These are phyloP conservation scores for Amphicarpaea edgeworthii DNA, from an alignment of 306 rosid species.

Conservation along the genomic window DNA sequence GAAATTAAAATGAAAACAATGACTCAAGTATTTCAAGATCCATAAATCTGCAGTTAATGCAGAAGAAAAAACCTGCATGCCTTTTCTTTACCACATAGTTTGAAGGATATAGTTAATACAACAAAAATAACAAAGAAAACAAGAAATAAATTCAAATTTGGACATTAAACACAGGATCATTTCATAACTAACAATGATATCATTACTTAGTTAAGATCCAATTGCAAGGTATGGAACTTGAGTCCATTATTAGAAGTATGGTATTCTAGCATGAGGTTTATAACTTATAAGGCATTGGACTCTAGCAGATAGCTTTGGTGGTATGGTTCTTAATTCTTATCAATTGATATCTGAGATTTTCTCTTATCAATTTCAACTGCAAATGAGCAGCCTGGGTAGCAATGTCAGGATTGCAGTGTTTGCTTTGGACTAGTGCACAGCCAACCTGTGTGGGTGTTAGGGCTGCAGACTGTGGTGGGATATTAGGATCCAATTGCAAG, in stretches of 20 bases:
- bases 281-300: neutral
- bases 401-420: neutral
- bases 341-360: neutral
- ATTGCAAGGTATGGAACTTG: neutral
- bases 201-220: neutral
- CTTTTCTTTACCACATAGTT: conserved; percentile 29
- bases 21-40: conserved; percentile 35
- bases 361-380: neutral
- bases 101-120: conserved; percentile 8
- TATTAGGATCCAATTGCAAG: neutral
- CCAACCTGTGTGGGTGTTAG: neutral
- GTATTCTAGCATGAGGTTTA: neutral
- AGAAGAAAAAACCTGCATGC: conserved; percentile 32
- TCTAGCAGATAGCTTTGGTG: neutral
- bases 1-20: conserved; percentile 49
- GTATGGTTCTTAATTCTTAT: neutral
- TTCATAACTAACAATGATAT: conserved; percentile 8
- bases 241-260: neutral
- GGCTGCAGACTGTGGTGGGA: neutral
- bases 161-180: conserved; percentile 13
- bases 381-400: neutral
- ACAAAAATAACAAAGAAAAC: conserved; percentile 21
- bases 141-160: conserved; percentile 30
- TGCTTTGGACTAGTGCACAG: neutral
- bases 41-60: conserved; percentile 35